Evolutionary conservation across 495 filamentous ascomycete genomes (phyloP), one percentile per base, ranked within the genome.

Genomic region (Echria macrotheca): DNA sequence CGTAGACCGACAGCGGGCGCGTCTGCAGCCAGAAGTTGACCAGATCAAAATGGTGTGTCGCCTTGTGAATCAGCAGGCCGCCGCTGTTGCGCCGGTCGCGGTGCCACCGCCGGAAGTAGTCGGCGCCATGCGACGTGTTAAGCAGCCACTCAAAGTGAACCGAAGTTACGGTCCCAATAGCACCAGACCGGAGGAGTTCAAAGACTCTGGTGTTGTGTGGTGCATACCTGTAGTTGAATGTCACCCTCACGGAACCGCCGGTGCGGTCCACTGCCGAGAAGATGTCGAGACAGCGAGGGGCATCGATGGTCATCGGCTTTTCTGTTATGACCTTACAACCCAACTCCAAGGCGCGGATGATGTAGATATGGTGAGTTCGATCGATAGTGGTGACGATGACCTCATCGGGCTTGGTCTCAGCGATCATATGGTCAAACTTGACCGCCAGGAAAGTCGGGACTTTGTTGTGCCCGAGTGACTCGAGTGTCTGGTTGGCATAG

Each of bases 41-140:
- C 5, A 75, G 65, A 55, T 75, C 72, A 49, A 75, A 74, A 57
- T 75, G 71, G 52, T 75, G 72, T 21, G 71, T 74, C 44, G 69
- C 69, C 58, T 75, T 75, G 55, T 75, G 72, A 40, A 75, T 70
- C 7, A 74, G 42, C 44, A 80, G 59, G 3, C 77, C 78, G 33
- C 77, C 77, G 50, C 71, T 74, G 58, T 80, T 81, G 25, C 68
- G 65, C 56, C 71, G 73, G 61, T 82, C 77, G 6, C 77, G 74
- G 57, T 82, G 77, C 78, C 78, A 80, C 12, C 78, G 76, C 21
- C 77, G 76, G 63, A 80, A 80, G 60, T 78, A 80, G 51, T 82
- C 77, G 0, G 77, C 77, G 10, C 78, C 78, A 57, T 82, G 78
- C 10, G 67, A 68, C 5, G 76, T 79, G 56, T 82, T 77, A 23